phyloP scores from a whole-genome alignment of 2,329 filamentous ascomycete species.

The Fusarium chaquense region DNA sequence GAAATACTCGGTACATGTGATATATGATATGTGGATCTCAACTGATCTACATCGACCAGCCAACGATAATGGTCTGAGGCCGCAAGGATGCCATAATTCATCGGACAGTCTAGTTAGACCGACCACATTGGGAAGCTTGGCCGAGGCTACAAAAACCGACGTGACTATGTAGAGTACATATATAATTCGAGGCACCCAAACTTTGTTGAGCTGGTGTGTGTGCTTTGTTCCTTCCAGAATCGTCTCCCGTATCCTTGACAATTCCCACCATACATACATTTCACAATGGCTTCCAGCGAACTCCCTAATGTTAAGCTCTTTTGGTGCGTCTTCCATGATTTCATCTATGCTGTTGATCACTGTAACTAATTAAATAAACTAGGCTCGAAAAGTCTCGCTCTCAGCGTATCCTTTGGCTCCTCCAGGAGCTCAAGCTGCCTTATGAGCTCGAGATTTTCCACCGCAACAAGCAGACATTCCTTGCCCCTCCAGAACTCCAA shows the following conservation, averaged over 20 bases:
- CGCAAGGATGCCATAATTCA: slow-evolving; percentile 5
- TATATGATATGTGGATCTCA: slow-evolving; percentile 13
- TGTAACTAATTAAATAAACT: slow-evolving; percentile 58
- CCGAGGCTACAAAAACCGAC: slow-evolving; percentile 19
- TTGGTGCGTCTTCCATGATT: slow-evolving; percentile 61
- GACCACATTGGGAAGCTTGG: slow-evolving; percentile 22
- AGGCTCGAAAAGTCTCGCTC: slow-evolving; percentile 88
- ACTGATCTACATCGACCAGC: slow-evolving; percentile 20
- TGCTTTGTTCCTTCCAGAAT: neutral
- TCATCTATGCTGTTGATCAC: neutral
- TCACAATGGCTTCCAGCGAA: slow-evolving; percentile 48
- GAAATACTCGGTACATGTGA: slow-evolving; percentile 37
- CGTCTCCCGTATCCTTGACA: neutral
- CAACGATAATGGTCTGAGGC: neutral
- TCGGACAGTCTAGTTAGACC: slow-evolving; percentile 23
- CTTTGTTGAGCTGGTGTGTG: neutral
- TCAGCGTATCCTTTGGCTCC: slow-evolving; percentile 86
- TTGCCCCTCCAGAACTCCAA: slow-evolving; percentile 82
- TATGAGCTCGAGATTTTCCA: slow-evolving; percentile 87
- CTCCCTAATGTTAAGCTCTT: slow-evolving; percentile 71
- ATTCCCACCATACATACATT: neutral
- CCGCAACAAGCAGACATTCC: slow-evolving; percentile 68
- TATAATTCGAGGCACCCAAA: neutral
- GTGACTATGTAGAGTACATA: neutral
- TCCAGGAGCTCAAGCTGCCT: slow-evolving; percentile 82